These are phyloP conservation scores for Rhizophagus prolifer DNA, from an alignment of 192 early-diverging fungal species.

Conservation along the genomic window DNA sequence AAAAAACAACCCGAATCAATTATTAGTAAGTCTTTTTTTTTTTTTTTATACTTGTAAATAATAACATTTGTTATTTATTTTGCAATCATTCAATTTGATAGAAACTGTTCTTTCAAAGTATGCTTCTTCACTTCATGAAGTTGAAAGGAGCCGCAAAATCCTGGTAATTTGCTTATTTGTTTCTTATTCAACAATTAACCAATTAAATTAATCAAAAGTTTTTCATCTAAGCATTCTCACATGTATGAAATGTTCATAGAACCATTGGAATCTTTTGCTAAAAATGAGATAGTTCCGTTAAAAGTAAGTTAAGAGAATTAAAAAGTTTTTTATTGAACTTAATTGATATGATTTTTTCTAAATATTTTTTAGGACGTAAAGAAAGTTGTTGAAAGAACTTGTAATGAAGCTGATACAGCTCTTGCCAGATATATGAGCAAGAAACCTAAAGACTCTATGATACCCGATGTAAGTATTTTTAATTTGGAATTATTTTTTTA, in stretches of 20 bases:
- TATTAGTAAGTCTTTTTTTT: conserved; percentile 21
- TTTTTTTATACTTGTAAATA: not conserved
- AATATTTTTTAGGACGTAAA: conserved; percentile 48
- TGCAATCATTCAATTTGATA: not conserved
- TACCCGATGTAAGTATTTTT: conserved; percentile 57
- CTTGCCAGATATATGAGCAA: conserved; percentile 63
- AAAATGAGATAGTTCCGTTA: conserved; percentile 49
- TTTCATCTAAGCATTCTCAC: conserved; percentile 54
- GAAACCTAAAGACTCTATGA: conserved; percentile 55
- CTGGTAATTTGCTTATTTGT: conserved; percentile 31
- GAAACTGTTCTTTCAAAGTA: conserved; percentile 55
- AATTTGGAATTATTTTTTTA: conserved; percentile 19
- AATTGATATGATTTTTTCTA: not conserved
- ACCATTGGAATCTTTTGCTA: conserved; percentile 65
- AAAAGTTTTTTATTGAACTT: not conserved
- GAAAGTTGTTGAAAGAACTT: conserved; percentile 59
- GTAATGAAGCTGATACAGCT: conserved; percentile 60
- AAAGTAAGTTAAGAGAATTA: conserved; percentile 40
- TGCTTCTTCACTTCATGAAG: conserved; percentile 52
- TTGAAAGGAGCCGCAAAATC: conserved; percentile 54
- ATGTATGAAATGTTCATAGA: conserved; percentile 67
- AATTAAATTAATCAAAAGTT: not conserved
- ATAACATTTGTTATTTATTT: not conserved
- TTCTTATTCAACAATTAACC: not conserved
- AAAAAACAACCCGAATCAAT: conserved; percentile 52